Conservation (phyloP, 106 monocot species). For the Allium cepa region DNA sequence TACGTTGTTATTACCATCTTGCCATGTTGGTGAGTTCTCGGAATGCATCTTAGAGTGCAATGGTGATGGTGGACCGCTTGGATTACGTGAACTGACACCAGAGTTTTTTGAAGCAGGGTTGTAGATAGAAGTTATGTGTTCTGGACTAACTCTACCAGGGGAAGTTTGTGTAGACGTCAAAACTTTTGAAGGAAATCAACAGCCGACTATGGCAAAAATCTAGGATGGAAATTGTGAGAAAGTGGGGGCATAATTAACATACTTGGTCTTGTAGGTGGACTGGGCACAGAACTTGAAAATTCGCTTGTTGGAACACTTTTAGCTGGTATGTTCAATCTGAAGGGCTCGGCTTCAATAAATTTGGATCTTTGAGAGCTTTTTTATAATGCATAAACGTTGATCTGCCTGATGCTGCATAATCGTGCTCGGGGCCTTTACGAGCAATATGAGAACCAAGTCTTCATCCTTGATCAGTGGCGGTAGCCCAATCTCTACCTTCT, state of each 20-base stretch:
- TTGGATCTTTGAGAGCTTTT: slow-evolving; percentile 29
- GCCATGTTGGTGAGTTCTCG: slow-evolving; percentile 32
- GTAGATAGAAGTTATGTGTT: slow-evolving; percentile 31
- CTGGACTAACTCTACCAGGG: slow-evolving; percentile 54
- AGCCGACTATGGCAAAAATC: slow-evolving; percentile 29
- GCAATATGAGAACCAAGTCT: slow-evolving; percentile 19
- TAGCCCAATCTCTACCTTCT: too few relatives aligned
- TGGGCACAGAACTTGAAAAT: slow-evolving; percentile 61
- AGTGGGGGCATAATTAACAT: slow-evolving; percentile 29
- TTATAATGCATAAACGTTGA: slow-evolving; percentile 20
- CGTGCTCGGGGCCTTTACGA: slow-evolving; percentile 33
- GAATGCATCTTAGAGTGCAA: slow-evolving; percentile 53
- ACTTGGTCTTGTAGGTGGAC: slow-evolving; percentile 53
- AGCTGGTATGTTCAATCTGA: slow-evolving; percentile 66
- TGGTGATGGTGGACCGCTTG: slow-evolving; percentile 79
- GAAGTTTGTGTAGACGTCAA: slow-evolving; percentile 24
- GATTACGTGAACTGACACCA: slow-evolving; percentile 55
- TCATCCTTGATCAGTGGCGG: too few relatives aligned
- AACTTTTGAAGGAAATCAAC: slow-evolving; percentile 26
- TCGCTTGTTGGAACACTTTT: slow-evolving; percentile 89
- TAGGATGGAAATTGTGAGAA: slow-evolving; percentile 20
- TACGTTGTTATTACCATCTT: slow-evolving; percentile 36
- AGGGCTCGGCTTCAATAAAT: slow-evolving; percentile 25
- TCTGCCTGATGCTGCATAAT: slow-evolving; percentile 17
- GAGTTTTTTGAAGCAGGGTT: slow-evolving; percentile 53